phyloP scores from a whole-genome alignment of 305 asterid species.

The Withania somnifera region DNA sequence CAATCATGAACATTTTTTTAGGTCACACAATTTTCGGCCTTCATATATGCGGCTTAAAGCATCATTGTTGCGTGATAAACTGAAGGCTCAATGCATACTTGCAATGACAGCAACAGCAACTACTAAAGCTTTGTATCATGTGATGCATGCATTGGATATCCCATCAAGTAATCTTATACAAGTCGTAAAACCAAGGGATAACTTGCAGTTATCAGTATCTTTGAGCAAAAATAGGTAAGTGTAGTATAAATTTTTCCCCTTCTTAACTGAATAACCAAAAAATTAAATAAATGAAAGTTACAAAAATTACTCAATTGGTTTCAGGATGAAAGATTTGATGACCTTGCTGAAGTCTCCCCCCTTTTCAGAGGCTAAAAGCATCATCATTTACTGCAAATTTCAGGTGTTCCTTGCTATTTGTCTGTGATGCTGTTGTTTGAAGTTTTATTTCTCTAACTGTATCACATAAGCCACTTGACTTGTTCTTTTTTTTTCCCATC shows the following conservation, averaged over 20 bases:
- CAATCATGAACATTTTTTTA: conserved; percentile 25
- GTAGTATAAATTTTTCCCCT: conserved; percentile 1
- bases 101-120: conserved; percentile 99
- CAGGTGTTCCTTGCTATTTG: conserved; percentile 39
- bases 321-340: conserved; percentile 76
- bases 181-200: conserved; percentile 64
- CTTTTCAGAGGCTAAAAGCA: conserved; percentile 62
- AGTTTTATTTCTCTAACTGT: not conserved
- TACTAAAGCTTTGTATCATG: conserved; percentile 51
- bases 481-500: conserved; percentile 8
- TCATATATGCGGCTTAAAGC: conserved; percentile 97
- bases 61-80: conserved; percentile 53
- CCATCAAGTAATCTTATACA: conserved; percentile 57
- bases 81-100: conserved; percentile 79
- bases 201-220: conserved; percentile 76
- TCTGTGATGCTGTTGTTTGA: not conserved
- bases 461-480: conserved; percentile 8
- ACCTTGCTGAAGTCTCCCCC: conserved; percentile 63
- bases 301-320: conserved; percentile 4
- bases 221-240: conserved; percentile 52
- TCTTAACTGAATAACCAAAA: not conserved
- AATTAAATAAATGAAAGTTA: not conserved
- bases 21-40: conserved; percentile 99
- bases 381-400: conserved; percentile 88
- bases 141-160: conserved; percentile 81